These are phyloP conservation scores for Clavaria fumosa DNA, from an alignment of 768 basidiomycete species.

Conservation along the genomic window DNA sequence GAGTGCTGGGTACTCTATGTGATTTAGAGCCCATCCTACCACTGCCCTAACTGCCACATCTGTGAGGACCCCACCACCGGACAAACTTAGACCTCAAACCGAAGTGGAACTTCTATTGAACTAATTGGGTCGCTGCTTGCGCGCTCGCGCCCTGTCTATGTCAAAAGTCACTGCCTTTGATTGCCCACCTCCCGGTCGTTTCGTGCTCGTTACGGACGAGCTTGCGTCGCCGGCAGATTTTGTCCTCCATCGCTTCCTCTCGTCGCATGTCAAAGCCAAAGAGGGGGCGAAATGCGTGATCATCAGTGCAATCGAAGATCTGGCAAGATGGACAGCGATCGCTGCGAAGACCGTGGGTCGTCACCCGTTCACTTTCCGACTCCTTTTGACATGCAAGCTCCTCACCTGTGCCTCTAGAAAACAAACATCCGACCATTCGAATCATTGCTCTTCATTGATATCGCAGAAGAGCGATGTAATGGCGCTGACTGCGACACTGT, in stretches of 20 bases:
- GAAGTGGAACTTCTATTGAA: too few species aligned
- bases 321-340: conserved; percentile 47
- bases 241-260: conserved; percentile 40
- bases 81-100: too few species aligned
- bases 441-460: conserved; percentile 40
- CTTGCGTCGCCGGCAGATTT: conserved; percentile 61
- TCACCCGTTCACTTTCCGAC: not conserved
- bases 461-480: conserved; percentile 19
- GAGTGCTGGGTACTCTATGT: too few species aligned
- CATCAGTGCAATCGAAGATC: conserved; percentile 40
- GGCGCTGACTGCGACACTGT: conserved; percentile 9
- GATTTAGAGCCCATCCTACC: too few species aligned
- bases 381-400: not conserved
- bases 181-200: conserved; percentile 32
- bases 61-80: too few species aligned
- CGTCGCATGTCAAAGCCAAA: conserved; percentile 34
- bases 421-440: conserved; percentile 24
- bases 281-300: conserved; percentile 26
- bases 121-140: too few species aligned
- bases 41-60: too few species aligned
- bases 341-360: conserved; percentile 46
- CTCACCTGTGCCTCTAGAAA: conserved; percentile 17
- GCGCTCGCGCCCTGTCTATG: not conserved
- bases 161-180: conserved; percentile 39
- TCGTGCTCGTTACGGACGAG: conserved; percentile 56